Percentiles rank a stretch among this genome's conserved stretches.
phyloP scores from a whole-genome alignment of 306 rosid genomes.

The Adenanthera pavonina region DNA sequence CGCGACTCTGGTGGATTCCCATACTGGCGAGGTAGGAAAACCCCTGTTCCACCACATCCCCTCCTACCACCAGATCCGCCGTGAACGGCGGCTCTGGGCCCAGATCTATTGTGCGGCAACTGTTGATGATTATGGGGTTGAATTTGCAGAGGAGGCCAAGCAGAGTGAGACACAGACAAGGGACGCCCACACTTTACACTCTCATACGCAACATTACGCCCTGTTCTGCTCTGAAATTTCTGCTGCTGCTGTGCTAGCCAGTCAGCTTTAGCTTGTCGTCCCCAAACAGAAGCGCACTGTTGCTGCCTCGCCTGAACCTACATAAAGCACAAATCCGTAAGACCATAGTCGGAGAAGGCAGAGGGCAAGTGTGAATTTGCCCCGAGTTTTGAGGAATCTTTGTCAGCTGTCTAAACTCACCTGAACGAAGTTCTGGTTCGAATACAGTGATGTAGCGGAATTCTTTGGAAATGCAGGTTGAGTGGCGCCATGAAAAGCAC shows the following conservation, averaged over 20 bases:
- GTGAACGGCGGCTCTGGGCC: constrained; percentile 38
- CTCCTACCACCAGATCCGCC: constrained; percentile 60
- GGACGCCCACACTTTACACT: constrained; percentile 41
- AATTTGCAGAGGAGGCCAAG: constrained; percentile 57
- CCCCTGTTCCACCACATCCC: constrained; percentile 85
- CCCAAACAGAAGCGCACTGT: constrained; percentile 52
- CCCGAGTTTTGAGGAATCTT: neutral
- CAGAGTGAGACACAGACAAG: constrained; percentile 42
- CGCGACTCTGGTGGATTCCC: constrained; percentile 58
- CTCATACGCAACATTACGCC: constrained; percentile 38
- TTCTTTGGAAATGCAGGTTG: constrained; percentile 20
- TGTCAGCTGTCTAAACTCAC: neutral
- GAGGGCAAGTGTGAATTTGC: neutral
- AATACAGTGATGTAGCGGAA: constrained; percentile 30
- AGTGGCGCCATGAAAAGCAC: constrained; percentile 43
- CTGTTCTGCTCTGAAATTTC: constrained; percentile 51
- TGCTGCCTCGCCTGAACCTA: constrained; percentile 47
- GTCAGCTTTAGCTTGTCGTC: constrained; percentile 45
- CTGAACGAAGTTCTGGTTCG: constrained; percentile 44
- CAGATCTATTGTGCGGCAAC: constrained; percentile 31
- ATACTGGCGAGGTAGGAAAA: constrained; percentile 86
- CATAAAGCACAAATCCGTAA: neutral
- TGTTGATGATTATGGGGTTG: constrained; percentile 39
- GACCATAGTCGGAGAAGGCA: neutral
- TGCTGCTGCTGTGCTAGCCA: constrained; percentile 58